phyloP scores from a whole-genome alignment of 768 basidiomycete genomes.

The Chiua virens region DNA sequence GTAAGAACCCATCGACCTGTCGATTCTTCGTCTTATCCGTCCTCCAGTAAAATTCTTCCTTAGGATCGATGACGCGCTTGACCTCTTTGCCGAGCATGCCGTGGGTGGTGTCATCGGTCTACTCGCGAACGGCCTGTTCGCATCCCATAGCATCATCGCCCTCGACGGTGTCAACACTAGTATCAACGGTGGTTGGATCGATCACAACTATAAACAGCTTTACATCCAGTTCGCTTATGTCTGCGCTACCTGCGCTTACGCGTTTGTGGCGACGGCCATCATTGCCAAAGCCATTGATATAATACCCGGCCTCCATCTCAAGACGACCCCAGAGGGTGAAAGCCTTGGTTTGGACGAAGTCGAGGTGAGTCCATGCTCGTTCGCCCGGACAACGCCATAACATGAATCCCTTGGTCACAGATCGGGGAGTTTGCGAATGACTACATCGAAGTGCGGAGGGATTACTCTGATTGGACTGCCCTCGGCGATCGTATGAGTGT shows the following conservation, averaged over 20 bases:
- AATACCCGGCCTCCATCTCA: conserved; percentile 58
- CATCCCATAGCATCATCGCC: conserved; percentile 57
- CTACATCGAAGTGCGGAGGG: conserved; percentile 67
- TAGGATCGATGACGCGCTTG: conserved; percentile 83
- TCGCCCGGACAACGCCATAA: not conserved
- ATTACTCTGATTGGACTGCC: conserved; percentile 54
- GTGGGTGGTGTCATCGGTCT: conserved; percentile 81
- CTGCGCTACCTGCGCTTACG: conserved; percentile 55
- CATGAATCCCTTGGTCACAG: conserved; percentile 29
- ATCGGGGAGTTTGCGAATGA: conserved; percentile 71
- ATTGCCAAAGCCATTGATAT: conserved; percentile 57
- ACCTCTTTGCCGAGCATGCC: conserved; percentile 91
- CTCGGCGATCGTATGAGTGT: conserved; percentile 22
- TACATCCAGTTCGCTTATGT: conserved; percentile 75
- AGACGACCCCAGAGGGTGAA: conserved; percentile 56
- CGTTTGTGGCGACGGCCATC: conserved; percentile 59
- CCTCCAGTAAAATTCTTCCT: conserved; percentile 64
- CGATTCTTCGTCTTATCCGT: conserved; percentile 9
- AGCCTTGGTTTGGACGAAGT: conserved; percentile 67
- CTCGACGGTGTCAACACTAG: conserved; percentile 65
- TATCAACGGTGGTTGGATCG: conserved; percentile 66
- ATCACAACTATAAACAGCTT: conserved; percentile 76
- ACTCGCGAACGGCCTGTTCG: conserved; percentile 73
- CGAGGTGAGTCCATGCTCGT: conserved; percentile 46
- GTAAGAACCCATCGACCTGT: conserved; percentile 39